A percentile compares a stretch with the other conserved stretches of the same genome.
These are phyloP conservation scores for Phylloporus scabripes DNA, from an alignment of 768 basidiomycete species.

Conservation along the genomic window DNA sequence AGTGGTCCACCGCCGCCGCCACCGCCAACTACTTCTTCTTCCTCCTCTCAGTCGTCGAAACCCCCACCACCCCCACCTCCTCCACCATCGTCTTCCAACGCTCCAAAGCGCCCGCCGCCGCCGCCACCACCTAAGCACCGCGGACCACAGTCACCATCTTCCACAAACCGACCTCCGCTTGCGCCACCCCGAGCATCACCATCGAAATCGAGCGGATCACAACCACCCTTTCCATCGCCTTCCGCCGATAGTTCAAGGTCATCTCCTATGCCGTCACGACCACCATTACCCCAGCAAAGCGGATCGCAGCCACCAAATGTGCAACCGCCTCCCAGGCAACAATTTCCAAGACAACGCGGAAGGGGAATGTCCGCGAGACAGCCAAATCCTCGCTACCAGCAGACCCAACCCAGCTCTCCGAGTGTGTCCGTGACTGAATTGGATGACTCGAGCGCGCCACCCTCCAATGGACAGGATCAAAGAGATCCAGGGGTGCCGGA, in stretches of 20 bases:
- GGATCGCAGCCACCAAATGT: constrained; percentile 7
- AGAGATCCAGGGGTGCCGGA: constrained; percentile 53
- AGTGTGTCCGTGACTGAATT: not conserved
- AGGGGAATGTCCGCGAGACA: not conserved
- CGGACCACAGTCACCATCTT: not conserved
- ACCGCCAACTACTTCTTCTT: constrained; percentile 15
- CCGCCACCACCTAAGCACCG: constrained; percentile 1
- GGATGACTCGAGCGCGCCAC: not conserved
- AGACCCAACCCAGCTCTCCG: constrained; percentile 1
- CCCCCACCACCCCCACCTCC: constrained; percentile 4
- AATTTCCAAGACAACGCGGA: constrained; percentile 1
- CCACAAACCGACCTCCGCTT: not conserved
- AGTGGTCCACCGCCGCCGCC: constrained; percentile 22
- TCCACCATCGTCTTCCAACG: not conserved
- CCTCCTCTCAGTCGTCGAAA: constrained; percentile 17
- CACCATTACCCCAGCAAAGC: constrained; percentile 2
- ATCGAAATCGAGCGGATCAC: not conserved
- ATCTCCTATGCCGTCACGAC: not conserved
- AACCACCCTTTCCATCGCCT: constrained; percentile 12
- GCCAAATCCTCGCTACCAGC: not conserved
- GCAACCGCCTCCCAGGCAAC: constrained; percentile 9
- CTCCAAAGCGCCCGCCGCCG: constrained; percentile 5
- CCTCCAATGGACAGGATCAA: not conserved
- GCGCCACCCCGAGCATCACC: not conserved
- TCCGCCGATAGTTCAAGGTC: constrained; percentile 1